Conservation (phyloP, 352 stramenopile species). For the Phytophthora meadii region DNA sequence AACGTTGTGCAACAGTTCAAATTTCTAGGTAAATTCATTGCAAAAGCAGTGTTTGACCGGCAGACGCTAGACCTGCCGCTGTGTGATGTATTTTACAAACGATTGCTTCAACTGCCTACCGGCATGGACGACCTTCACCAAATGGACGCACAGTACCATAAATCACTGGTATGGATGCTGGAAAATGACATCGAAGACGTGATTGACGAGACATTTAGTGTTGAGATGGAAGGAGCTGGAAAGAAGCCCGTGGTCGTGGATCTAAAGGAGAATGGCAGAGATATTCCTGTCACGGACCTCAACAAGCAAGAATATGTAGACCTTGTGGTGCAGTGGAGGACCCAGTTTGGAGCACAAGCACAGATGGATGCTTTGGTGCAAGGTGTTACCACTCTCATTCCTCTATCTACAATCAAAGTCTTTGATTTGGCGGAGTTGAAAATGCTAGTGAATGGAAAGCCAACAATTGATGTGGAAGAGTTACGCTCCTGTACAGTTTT, state of each 20-base stretch:
- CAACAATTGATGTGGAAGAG: constrained; percentile 86
- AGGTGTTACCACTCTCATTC: constrained; percentile 64
- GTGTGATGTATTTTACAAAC: constrained; percentile 79
- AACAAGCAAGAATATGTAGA: constrained; percentile 86
- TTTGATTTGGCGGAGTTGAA: constrained; percentile 58
- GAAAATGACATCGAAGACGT: constrained; percentile 81
- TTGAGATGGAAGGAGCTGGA: constrained; percentile 46
- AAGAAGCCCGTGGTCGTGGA: constrained; percentile 46
- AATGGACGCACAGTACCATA: constrained; percentile 84
- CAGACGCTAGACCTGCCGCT: constrained; percentile 84
- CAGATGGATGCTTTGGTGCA: constrained; percentile 68
- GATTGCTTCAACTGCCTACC: constrained; percentile 55
- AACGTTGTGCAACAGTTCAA: constrained; percentile 56
- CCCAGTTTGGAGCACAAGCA: constrained; percentile 52
- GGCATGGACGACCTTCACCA: constrained; percentile 68
- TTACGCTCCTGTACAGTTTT: constrained; percentile 81
- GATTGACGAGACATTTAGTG: constrained; percentile 90
- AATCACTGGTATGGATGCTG: constrained; percentile 88
- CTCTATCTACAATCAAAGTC: constrained; percentile 41
- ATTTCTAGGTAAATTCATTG: constrained; percentile 83
- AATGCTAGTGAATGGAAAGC: constrained; percentile 63
- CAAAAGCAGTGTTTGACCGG: constrained; percentile 88
- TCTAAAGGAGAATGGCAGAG: constrained; percentile 68
- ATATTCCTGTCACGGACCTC: constrained; percentile 70
- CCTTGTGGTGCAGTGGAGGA: constrained; percentile 69